phyloP scores from a whole-genome alignment of 2,329 filamentous ascomycete species.

The Verticillium isaacii region DNA sequence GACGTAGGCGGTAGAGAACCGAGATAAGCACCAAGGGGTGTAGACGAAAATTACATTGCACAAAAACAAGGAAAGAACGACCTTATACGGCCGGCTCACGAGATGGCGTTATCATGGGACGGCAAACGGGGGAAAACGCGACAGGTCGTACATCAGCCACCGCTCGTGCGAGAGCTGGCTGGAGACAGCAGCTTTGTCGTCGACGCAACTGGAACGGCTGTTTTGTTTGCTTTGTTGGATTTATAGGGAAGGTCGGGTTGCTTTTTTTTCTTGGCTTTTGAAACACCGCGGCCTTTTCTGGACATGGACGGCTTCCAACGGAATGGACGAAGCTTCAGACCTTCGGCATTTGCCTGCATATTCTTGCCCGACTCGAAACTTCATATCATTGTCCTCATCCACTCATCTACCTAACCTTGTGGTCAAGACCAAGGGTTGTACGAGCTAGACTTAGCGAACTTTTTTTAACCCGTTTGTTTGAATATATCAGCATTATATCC shows the following conservation, averaged over 20 bases:
- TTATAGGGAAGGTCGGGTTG: background rate
- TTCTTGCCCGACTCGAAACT: background rate
- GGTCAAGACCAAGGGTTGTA: background rate
- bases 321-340: background rate
- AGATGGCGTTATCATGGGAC: background rate
- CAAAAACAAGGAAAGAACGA: background rate
- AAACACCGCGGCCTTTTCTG: background rate
- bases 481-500: background rate
- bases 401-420: background rate
- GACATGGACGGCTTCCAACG: background rate
- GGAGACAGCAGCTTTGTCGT: background rate
- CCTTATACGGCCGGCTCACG: background rate
- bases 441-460: background rate
- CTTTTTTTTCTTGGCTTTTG: background rate
- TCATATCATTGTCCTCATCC: background rate
- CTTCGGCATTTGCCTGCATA: background rate
- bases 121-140: background rate
- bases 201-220: background rate
- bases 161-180: background rate
- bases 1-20: constrained; percentile 25
- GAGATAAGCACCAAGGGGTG: background rate
- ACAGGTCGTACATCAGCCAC: too few species aligned
- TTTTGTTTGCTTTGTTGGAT: constrained; percentile 4
- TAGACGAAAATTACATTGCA: background rate
- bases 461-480: background rate